A percentile compares a stretch with the other conserved stretches of the same genome.
These are phyloP conservation scores for Erodium maritimum DNA, from an alignment of 345 rosid genomes.

Conservation along the genomic window DNA sequence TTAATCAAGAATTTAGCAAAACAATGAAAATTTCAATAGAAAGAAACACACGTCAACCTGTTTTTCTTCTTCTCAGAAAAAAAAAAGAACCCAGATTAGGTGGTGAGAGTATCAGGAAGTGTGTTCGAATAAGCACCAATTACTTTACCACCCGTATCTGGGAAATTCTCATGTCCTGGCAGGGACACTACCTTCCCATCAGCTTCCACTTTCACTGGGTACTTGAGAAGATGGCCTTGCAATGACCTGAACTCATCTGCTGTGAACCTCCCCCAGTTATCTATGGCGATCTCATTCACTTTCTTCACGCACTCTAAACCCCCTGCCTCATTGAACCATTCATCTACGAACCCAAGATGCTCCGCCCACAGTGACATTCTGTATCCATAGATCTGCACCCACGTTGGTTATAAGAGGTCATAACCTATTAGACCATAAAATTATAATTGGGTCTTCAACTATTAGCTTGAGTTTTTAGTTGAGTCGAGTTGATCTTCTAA, in stretches of 20 bases:
- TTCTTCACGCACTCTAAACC: conserved; percentile 54
- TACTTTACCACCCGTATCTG: conserved; percentile 26
- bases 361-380: conserved; percentile 96
- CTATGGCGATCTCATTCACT: conserved; percentile 19
- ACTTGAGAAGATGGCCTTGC: conserved; percentile 31
- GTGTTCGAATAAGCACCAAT: conserved; percentile 15
- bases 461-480: no score
- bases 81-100: conserved; percentile 4
- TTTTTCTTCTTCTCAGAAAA: no score
- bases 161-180: conserved; percentile 18
- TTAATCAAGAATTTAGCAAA: no score
- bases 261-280: conserved; percentile 20
- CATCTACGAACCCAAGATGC: conserved; percentile 27
- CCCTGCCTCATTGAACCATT: conserved; percentile 49
- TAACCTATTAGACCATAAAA: no score
- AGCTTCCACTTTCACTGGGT: conserved; percentile 17
- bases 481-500: no score
- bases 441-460: no score
- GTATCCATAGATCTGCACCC: conserved; percentile 72
- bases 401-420: no score
- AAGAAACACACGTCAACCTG: no score
- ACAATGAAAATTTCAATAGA: no score
- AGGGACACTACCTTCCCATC: conserved; percentile 20
- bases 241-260: conserved; percentile 10
- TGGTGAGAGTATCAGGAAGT: conserved; percentile 20